These are phyloP conservation scores for Saccharum officinarum DNA, from an alignment of 176 grass and related monocot species.

Conservation along the genomic window DNA sequence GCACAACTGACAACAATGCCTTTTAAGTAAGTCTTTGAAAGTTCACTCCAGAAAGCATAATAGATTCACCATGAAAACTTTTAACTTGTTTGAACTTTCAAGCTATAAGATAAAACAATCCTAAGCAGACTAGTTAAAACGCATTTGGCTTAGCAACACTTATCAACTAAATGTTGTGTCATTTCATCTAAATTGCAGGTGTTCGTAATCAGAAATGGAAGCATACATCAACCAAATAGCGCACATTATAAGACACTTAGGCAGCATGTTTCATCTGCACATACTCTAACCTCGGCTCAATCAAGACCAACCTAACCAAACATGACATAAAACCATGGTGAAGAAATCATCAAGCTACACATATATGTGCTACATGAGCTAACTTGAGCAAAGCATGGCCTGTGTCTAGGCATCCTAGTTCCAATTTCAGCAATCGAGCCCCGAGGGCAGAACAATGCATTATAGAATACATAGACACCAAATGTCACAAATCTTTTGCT, in stretches of 20 bases:
- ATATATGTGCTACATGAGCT: not conserved
- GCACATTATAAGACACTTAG: not conserved
- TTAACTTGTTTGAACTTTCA: not conserved
- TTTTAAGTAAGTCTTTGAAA: not conserved
- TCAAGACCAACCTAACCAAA: not conserved
- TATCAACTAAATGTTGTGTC: not conserved
- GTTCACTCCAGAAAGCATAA: not conserved
- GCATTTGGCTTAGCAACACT: not conserved
- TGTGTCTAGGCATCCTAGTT: not conserved
- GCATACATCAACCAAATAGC: not conserved
- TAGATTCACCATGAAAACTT: not conserved
- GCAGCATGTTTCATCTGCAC: not conserved
- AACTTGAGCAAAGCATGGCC: not conserved
- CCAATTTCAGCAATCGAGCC: not conserved
- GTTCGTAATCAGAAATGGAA: not conserved
- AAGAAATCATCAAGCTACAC: not conserved
- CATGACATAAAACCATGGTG: not conserved
- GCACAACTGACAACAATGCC: not conserved
- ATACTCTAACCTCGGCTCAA: not conserved
- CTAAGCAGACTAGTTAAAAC: not conserved
- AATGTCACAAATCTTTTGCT: not conserved
- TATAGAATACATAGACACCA: not conserved
- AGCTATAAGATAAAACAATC: not conserved
- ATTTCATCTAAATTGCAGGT: not conserved
- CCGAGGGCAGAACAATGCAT: not conserved